phyloP scores from a whole-genome alignment of 371 early-diverging fungal species.

The Zopfochytrium polystomum region DNA sequence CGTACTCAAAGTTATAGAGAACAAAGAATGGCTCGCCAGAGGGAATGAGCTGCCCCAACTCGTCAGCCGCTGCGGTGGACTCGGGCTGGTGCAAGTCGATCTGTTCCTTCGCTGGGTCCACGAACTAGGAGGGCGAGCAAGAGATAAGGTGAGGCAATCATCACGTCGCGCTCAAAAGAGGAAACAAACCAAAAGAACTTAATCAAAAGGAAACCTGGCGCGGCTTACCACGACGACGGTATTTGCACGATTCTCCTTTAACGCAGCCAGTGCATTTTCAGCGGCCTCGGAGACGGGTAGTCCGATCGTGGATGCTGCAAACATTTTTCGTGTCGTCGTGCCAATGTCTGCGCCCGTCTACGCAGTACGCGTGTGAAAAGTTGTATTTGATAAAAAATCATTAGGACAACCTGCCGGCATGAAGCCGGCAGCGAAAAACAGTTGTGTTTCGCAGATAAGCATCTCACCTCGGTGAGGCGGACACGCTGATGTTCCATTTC shows the following conservation, averaged over 20 bases:
- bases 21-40: too few species aligned
- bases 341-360: slow-evolving; percentile 44
- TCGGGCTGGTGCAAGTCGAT: slow-evolving; percentile 53
- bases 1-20: background rate
- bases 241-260: slow-evolving; percentile 54
- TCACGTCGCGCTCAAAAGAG: too few species aligned
- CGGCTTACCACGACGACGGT: slow-evolving; percentile 63
- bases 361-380: too few species aligned
- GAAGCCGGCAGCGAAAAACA: background rate
- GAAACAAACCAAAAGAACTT: background rate
- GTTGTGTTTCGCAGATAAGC: background rate
- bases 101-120: slow-evolving; percentile 52
- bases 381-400: too few species aligned
- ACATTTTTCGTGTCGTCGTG: slow-evolving; percentile 28
- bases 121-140: too few species aligned
- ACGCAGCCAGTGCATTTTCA: slow-evolving; percentile 56
- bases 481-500: slow-evolving; percentile 73
- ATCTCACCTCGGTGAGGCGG: slow-evolving; percentile 43
- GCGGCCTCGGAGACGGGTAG: slow-evolving; percentile 51
- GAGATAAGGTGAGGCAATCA: too few species aligned
- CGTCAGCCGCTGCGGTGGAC: too few species aligned
- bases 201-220: background rate
- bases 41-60: too few species aligned
- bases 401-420: background rate
- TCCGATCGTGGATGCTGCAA: slow-evolving; percentile 58